Percentiles rank a stretch among this genome's conserved stretches.
Evolutionary conservation across 148 eudicot species (phyloP).

Genomic region (Fallopia convolvulus): DNA sequence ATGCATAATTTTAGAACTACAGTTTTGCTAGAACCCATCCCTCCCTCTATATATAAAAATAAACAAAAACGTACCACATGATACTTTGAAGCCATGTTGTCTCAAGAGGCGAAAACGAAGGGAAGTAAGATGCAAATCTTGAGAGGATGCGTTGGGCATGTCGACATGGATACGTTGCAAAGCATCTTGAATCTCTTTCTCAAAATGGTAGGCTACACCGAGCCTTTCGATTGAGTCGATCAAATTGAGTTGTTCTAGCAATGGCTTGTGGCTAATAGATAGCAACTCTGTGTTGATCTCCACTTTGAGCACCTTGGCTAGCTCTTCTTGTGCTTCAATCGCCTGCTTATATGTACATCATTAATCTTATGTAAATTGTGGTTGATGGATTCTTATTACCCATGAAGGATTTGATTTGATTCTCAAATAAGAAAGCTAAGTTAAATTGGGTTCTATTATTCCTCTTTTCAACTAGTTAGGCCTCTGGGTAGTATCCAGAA

Average conservation of each 20-base stretch:
- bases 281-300: background rate
- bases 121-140: conserved; percentile 24
- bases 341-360: background rate
- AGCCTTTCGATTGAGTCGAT: background rate
- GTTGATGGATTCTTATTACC: too few relatives aligned
- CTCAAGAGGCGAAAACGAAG: conserved; percentile 29
- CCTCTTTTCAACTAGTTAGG: too few relatives aligned
- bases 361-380: too few relatives aligned
- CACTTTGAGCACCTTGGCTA: background rate
- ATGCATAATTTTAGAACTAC: too few relatives aligned
- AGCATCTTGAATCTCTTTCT: background rate
- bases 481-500: too few relatives aligned
- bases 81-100: conserved; percentile 20
- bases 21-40: too few relatives aligned
- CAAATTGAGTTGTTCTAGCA: background rate
- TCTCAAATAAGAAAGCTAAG: too few relatives aligned
- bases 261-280: background rate
- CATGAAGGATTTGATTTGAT: too few relatives aligned
- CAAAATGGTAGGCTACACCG: background rate
- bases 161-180: background rate
- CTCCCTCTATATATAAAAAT: too few relatives aligned
- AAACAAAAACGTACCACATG: conserved; percentile 10
- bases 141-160: background rate
- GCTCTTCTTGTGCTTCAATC: background rate
- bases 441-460: too few relatives aligned